Conservation (phyloP, 1,284 basidiomycete species). For the Ceratobasidium sp. region DNA sequence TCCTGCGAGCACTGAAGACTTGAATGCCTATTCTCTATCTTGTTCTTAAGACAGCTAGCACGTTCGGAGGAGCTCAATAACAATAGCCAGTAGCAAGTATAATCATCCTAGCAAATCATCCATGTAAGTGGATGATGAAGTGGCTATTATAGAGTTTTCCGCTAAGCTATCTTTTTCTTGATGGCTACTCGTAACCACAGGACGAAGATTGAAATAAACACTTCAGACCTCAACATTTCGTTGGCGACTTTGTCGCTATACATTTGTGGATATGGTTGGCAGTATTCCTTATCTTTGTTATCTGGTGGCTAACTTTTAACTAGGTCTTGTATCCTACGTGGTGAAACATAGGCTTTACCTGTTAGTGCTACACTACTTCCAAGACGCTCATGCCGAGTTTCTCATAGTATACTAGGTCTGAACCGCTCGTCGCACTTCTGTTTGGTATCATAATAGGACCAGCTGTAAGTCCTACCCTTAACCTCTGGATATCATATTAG, state of each 20-base stretch:
- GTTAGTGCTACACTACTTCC: neutral
- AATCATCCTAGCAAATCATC: neutral
- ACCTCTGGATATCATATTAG: neutral
- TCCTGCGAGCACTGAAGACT: neutral
- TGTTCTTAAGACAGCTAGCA: neutral
- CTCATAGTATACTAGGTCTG: constrained; percentile 18
- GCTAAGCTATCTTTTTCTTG: neutral
- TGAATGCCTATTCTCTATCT: neutral
- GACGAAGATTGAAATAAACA: constrained; percentile 15
- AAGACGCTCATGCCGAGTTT: neutral
- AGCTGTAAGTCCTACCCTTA: constrained; percentile 4
- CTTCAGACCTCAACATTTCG: constrained; percentile 34
- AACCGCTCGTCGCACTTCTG: constrained; percentile 22
- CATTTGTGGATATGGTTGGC: constrained; percentile 26
- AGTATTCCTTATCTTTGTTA: neutral
- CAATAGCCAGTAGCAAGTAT: constrained; percentile 24
- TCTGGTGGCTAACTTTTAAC: neutral
- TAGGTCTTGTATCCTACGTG: constrained; percentile 29
- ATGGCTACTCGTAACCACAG: neutral
- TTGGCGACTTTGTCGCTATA: constrained; percentile 36
- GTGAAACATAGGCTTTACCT: constrained; percentile 31
- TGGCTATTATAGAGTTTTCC: neutral
- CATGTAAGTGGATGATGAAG: neutral
- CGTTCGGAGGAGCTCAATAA: constrained; percentile 29
- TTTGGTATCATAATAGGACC: constrained; percentile 33